These are phyloP conservation scores for Blastocystis sp. DNA, from an alignment of 352 stramenopile genomes.

Conservation along the genomic window DNA sequence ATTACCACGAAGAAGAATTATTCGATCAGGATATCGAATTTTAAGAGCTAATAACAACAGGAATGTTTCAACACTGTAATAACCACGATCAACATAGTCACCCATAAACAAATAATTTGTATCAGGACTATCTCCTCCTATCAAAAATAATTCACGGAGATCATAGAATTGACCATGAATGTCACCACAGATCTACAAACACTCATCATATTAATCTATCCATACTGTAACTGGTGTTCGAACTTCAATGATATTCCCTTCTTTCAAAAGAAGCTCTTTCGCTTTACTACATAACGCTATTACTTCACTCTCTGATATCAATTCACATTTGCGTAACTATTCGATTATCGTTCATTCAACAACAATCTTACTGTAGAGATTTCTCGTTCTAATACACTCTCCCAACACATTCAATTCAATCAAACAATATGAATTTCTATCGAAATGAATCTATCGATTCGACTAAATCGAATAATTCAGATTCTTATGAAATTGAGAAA, in stretches of 20 bases:
- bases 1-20: conserved; percentile 97
- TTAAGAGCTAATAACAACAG: conserved; percentile 94
- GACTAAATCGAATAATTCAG: not conserved
- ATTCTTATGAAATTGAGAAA: not conserved
- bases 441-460: not conserved
- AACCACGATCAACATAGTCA: conserved; percentile 98
- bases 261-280: conserved; percentile 95
- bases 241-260: conserved; percentile 98
- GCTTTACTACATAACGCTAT: conserved; percentile 94
- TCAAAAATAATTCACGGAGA: conserved; percentile 92
- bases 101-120: conserved; percentile 99
- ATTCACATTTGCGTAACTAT: conserved; percentile 83
- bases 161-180: conserved; percentile 99
- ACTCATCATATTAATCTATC: conserved; percentile 13
- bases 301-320: conserved; percentile 94
- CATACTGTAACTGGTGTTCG: conserved; percentile 95
- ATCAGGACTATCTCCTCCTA: conserved; percentile 93
- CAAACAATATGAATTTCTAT: not conserved
- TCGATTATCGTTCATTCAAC: conserved; percentile 70
- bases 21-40: conserved; percentile 95
- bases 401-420: conserved; percentile 26
- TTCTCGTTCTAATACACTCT: conserved; percentile 80
- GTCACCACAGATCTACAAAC: conserved; percentile 90
- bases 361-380: conserved; percentile 78
- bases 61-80: conserved; percentile 99